Evolutionary conservation across 257 asterid species (phyloP).

Genomic region (Plantago elongata): DNA sequence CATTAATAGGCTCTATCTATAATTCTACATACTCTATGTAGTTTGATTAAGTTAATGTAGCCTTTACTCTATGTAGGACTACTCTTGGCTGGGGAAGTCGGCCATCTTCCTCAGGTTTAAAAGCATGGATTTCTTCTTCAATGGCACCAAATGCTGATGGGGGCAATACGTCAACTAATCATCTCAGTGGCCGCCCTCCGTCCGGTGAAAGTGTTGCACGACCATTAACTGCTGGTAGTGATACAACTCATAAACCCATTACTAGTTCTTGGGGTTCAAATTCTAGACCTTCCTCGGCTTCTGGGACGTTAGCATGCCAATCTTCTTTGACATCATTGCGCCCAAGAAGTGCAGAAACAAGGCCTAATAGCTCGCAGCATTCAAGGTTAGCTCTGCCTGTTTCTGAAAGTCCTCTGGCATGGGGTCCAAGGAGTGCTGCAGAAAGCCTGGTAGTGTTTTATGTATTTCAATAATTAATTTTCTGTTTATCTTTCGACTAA

Average conservation of each 20-base stretch:
- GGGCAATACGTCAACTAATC: conserved; percentile 62
- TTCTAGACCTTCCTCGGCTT: conserved; percentile 95
- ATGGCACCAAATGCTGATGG: conserved; percentile 77
- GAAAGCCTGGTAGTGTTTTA: conserved; percentile 66
- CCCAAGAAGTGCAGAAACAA: conserved; percentile 92
- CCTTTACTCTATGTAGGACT: conserved; percentile 51
- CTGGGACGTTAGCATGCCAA: conserved; percentile 76
- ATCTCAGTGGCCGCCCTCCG: conserved; percentile 75
- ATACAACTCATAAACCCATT: conserved; percentile 55
- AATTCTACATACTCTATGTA: conserved; percentile 7
- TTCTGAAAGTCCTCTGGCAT: conserved; percentile 47
- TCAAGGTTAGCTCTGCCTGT: conserved; percentile 86
- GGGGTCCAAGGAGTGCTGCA: conserved; percentile 51
- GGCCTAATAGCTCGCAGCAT: conserved; percentile 87
- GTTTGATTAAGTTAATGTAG: conserved; percentile 23
- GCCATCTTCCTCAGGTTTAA: conserved; percentile 69
- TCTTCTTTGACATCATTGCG: conserved; percentile 59
- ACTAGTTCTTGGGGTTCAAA: conserved; percentile 68
- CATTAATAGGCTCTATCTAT: too few species aligned
- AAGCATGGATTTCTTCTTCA: conserved; percentile 72
- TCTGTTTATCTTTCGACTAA: too few species aligned
- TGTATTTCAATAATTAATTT: background rate
- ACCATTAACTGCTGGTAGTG: conserved; percentile 93
- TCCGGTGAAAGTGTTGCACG: conserved; percentile 95
- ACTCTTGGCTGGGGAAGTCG: conserved; percentile 93